Percentiles rank a stretch among this genome's conserved stretches.
These are phyloP conservation scores for Rhodotorula sp. DNA, from an alignment of 1,284 basidiomycete species.

Conservation along the genomic window DNA sequence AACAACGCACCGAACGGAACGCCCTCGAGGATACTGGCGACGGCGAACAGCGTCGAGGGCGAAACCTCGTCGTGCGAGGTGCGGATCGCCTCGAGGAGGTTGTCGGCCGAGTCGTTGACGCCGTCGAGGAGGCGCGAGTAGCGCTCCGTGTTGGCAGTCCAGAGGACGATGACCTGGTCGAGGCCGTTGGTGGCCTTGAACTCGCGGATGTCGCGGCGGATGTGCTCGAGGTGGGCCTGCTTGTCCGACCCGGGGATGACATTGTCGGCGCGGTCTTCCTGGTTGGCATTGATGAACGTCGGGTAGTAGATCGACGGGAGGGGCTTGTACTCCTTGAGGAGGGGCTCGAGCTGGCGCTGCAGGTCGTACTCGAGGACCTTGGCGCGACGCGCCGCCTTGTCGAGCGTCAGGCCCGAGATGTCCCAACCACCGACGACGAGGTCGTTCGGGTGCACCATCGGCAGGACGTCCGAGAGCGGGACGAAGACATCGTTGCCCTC, in stretches of 20 bases:
- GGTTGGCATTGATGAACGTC: constrained; percentile 96
- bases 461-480: constrained; percentile 88
- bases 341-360: constrained; percentile 88
- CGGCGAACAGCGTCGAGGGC: constrained; percentile 92
- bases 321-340: constrained; percentile 80
- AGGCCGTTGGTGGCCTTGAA: constrained; percentile 85
- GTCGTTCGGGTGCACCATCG: constrained; percentile 99
- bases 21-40: constrained; percentile 92
- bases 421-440: constrained; percentile 98
- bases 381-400: constrained; percentile 90
- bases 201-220: constrained; percentile 87
- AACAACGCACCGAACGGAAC: constrained; percentile 67
- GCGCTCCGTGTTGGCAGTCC: constrained; percentile 89
- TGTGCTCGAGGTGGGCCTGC: constrained; percentile 85
- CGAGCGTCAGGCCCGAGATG: constrained; percentile 81
- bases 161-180: constrained; percentile 61
- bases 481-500: constrained; percentile 91
- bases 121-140: constrained; percentile 93
- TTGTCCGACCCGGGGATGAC: constrained; percentile 83
- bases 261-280: constrained; percentile 93
- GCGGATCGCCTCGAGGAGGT: constrained; percentile 80
- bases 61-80: constrained; percentile 86
- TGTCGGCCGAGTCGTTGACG: constrained; percentile 92
- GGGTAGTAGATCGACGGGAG: constrained; percentile 78
- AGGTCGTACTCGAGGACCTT: constrained; percentile 96